Evolutionary conservation across 495 filamentous ascomycete genomes (phyloP), one percentile per base, ranked within the genome.

Genomic region (Hyaloscypha hepaticicola): DNA sequence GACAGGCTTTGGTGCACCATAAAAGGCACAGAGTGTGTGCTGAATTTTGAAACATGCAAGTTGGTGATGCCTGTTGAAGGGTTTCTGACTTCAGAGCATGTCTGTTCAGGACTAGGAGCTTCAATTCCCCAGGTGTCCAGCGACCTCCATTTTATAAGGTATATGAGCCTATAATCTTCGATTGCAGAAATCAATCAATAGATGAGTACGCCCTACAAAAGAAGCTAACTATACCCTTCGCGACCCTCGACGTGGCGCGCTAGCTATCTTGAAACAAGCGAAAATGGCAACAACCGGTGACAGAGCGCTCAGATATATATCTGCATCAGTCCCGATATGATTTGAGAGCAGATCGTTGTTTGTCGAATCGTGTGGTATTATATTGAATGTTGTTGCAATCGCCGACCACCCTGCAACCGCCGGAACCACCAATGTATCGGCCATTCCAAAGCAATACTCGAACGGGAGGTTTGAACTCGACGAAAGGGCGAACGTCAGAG

Each of bases 361-460:
- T 31, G n/a, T 22, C 48, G 24, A 41, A 61, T 61, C 59, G 12
- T 28, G 45, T 33, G 45, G 45, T 31, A 52, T 52, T 33, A 61
- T 4, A 51, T 52, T 52, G 41, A 61, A 61, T 52, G 49, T 33
- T 52, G 41, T 61, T 33, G 41, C 22, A 29, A 61, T 52, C n/a
- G 59, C 41, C 41, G 59, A 61, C 59, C 59, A 61, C 31, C 12
- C 59, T 52, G 59, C 59, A 29, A 53, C 33, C 45, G 49, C 14
- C 26, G 59, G 59, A 27, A 61, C 59, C 51, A 61, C 59, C 28
- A 61, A 61, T 12, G 59, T 61, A 61, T 61, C 59, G 4, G 59
- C 59, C 59, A 51, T 52, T 52, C 59, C 59, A 61, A 61, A 61
- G 38, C 59, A 51, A 61, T 52, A 52, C 59, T 61, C 59, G 49